Base-by-base conservation (phyloP, 805 yeast genomes). In the Ogataea methylovora region DNA sequence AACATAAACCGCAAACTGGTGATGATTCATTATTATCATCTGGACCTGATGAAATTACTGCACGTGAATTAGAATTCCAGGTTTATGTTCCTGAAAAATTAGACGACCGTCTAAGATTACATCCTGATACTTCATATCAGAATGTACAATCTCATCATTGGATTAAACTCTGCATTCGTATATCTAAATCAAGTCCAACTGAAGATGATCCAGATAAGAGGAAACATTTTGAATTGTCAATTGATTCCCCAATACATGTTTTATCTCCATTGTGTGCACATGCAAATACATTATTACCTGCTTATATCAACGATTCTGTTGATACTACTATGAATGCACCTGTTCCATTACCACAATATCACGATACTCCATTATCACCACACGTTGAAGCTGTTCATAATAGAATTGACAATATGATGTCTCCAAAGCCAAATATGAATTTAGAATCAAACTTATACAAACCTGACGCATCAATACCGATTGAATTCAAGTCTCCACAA, bases 61-160 rank as follows among this genome's bases (percentile, higher is more conserved):
- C 87, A 6, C 73, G 80, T 43, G 95, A 87, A 54, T 72, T 85
- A 42, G 94, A 86, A 49, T 84, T 85, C 52, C 86, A 84, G 57
- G 75, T 87, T n/a, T 82, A 70, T 43, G 80, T 92, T 16, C 97
- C 97, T 2, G 76, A 76, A 41, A 62, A 63, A 33, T 64, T 85
- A 38, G 71, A 71, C 34, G 72, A 71, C 17, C 70, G 71, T 30
- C 69, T 67, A 35, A 67, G 63, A 38, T 58, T 82, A 20, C 95
- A 86, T 48, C 95, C 97, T 2, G 94, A 92, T 56, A 84, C 96
- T 0, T 75, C 84, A 3, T 80, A 71, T 45, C 74, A 71, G 17
- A 78, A 77, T 46, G 86, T 92, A 41, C 88, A 86, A 59, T 71
- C 92, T 6, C 90, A 84, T 49, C 99, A 92, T 60, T 92, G 98